Conservation (phyloP, 2,329 filamentous ascomycete species). For the Trichoderma oligosporum region DNA sequence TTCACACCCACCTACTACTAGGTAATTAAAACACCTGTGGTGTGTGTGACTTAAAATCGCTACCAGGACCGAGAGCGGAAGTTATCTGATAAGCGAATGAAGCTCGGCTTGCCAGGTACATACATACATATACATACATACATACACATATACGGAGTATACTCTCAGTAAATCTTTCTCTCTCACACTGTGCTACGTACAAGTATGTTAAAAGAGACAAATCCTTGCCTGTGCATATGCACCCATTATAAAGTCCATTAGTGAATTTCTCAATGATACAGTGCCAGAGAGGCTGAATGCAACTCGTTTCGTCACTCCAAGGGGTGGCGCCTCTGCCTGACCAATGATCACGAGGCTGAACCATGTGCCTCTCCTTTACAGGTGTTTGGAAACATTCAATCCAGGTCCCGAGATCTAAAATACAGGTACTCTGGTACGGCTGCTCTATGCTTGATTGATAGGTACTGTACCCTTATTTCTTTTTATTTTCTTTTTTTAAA, state of each 20-base stretch:
- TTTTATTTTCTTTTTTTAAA: no score
- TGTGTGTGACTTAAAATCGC: background rate
- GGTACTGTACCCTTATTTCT: no score
- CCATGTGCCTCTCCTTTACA: background rate
- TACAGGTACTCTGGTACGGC: no score
- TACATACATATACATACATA: no score
- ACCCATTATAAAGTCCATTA: conserved; percentile 16
- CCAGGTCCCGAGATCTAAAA: no score
- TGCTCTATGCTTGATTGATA: no score
- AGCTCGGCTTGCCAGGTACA: no score
- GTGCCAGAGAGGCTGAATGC: conserved; percentile 1
- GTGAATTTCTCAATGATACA: background rate
- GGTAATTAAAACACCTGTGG: no score
- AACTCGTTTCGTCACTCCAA: background rate
- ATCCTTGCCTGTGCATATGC: conserved; percentile 16
- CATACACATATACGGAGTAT: no score
- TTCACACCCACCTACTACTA: no score
- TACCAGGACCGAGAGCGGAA: background rate
- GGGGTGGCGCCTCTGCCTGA: background rate
- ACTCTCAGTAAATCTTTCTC: no score
- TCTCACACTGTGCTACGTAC: background rate
- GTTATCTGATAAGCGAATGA: background rate
- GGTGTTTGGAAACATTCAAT: no score
- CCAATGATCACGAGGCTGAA: conserved; percentile 4
- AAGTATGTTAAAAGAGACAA: background rate